Conservation (phyloP, 768 basidiomycete species). For the Asterophora lycoperdoides region DNA sequence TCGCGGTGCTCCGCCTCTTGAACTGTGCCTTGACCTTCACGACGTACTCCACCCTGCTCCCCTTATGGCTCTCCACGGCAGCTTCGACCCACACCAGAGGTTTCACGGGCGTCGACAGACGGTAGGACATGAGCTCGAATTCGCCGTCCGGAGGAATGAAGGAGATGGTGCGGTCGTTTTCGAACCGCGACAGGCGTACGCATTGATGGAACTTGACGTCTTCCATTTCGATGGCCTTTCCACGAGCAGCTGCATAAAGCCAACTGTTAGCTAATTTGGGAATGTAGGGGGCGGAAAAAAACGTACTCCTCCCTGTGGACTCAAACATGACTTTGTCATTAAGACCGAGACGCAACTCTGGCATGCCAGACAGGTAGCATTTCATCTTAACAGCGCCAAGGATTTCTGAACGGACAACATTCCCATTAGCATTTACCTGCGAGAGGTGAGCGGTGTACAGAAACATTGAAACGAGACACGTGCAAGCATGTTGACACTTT, state of each 20-base stretch:
- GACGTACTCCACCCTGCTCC: conserved; percentile 92
- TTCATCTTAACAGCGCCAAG: conserved; percentile 99
- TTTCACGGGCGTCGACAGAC: conserved; percentile 94
- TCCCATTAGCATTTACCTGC: conserved; percentile 96
- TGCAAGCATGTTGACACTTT: conserved; percentile 94
- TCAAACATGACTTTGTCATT: conserved; percentile 99
- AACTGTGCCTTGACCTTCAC: conserved; percentile 97
- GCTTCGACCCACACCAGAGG: conserved; percentile 98
- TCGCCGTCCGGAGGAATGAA: conserved; percentile 99
- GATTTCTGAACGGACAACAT: conserved; percentile 96
- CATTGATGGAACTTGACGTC: conserved; percentile 99
- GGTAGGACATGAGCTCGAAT: conserved; percentile 97
- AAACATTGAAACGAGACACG: conserved; percentile 24
- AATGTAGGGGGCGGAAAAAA: not conserved
- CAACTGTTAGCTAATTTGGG: not conserved
- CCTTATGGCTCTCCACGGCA: conserved; percentile 88
- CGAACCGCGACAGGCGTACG: conserved; percentile 93
- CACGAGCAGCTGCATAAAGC: conserved; percentile 63
- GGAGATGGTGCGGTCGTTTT: conserved; percentile 97
- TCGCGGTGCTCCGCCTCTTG: conserved; percentile 93
- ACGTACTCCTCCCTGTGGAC: conserved; percentile 88
- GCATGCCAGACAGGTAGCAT: conserved; percentile 99
- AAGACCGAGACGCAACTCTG: conserved; percentile 88
- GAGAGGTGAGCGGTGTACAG: not conserved
- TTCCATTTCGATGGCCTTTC: conserved; percentile 99